Evolutionary conservation across 2,329 filamentous ascomycete species (phyloP).

Genomic region (Acrodontium crateriforme): DNA sequence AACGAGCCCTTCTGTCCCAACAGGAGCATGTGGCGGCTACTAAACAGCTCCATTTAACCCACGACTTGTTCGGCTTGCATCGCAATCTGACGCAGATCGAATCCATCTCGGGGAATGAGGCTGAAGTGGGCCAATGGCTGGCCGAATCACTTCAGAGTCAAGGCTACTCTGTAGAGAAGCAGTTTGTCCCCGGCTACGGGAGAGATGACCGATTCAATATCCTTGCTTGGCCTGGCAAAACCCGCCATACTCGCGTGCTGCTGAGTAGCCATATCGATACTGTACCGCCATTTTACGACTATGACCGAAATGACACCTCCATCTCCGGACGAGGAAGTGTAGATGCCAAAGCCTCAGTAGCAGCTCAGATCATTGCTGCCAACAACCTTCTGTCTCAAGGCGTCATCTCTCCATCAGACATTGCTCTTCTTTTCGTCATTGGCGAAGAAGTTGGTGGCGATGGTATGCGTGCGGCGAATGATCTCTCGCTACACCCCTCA

Average conservation of each 20-base stretch:
- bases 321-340: slow-evolving; percentile 57
- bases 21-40: no score
- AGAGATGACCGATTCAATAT: slow-evolving; percentile 64
- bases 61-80: slow-evolving; percentile 56
- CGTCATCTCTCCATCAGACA: slow-evolving; percentile 28
- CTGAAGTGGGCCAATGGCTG: slow-evolving; percentile 54
- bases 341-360: slow-evolving; percentile 45
- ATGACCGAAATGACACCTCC: slow-evolving; percentile 34
- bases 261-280: slow-evolving; percentile 73
- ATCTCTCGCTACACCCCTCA: slow-evolving; percentile 34
- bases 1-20: no score
- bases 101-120: slow-evolving; percentile 58
- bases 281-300: slow-evolving; percentile 58
- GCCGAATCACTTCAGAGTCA: slow-evolving; percentile 47
- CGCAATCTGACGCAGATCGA: slow-evolving; percentile 58
- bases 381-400: slow-evolving; percentile 33
- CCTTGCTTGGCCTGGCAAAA: slow-evolving; percentile 46
- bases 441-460: slow-evolving; percentile 72
- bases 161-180: slow-evolving; percentile 50
- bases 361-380: slow-evolving; percentile 59
- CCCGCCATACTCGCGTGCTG: slow-evolving; percentile 45
- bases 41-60: slow-evolving; percentile 12
- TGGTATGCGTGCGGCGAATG: slow-evolving; percentile 54
- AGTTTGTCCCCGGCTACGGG: slow-evolving; percentile 33
- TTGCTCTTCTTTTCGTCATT: slow-evolving; percentile 50